These are phyloP conservation scores for Zopfia rhizophila DNA, from an alignment of 2,329 filamentous ascomycete species.

Conservation along the genomic window DNA sequence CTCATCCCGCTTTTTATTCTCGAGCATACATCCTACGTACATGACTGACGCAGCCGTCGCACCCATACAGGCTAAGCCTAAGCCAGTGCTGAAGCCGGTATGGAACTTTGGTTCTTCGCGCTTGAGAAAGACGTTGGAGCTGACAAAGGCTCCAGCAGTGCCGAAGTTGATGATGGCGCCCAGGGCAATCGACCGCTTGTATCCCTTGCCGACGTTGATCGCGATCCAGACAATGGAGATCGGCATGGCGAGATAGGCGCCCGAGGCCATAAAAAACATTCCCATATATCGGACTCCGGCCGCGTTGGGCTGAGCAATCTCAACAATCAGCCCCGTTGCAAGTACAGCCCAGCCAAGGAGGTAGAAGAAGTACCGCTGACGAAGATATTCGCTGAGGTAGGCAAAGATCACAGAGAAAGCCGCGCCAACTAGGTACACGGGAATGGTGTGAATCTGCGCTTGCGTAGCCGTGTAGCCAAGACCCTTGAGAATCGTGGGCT, in stretches of 20 bases:
- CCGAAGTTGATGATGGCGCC: conserved; percentile 53
- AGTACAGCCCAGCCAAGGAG: conserved; percentile 50
- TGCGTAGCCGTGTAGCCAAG: conserved; percentile 46
- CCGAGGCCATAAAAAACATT: conserved; percentile 64
- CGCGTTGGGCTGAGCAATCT: conserved; percentile 53
- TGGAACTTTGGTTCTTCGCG: conserved; percentile 36
- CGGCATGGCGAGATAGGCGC: conserved; percentile 66
- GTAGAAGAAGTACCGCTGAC: conserved; percentile 43
- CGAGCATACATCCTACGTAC: conserved; percentile 60
- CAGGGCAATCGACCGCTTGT: conserved; percentile 35
- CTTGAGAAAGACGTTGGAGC: conserved; percentile 50
- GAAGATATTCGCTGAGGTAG: conserved; percentile 37
- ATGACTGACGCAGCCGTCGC: conserved; percentile 44
- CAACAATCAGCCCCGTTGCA: conserved; percentile 61
- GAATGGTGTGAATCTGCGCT: conserved; percentile 49
- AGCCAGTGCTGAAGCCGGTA: conserved; percentile 41
- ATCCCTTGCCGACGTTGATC: conserved; percentile 57
- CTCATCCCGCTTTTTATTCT: conserved; percentile 59
- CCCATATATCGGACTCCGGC: conserved; percentile 61
- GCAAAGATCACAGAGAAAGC: conserved; percentile 42
- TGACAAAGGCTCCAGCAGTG: conserved; percentile 66
- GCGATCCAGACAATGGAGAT: conserved; percentile 67
- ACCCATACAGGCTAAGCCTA: conserved; percentile 40
- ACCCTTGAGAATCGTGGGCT: conserved; percentile 49
- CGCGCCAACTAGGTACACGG: conserved; percentile 45